Evolutionary conservation across 2,329 filamentous ascomycete species (phyloP), one percentile per base, ranked within the genome.

Genomic region (Torrubiellomyces zombiae): DNA sequence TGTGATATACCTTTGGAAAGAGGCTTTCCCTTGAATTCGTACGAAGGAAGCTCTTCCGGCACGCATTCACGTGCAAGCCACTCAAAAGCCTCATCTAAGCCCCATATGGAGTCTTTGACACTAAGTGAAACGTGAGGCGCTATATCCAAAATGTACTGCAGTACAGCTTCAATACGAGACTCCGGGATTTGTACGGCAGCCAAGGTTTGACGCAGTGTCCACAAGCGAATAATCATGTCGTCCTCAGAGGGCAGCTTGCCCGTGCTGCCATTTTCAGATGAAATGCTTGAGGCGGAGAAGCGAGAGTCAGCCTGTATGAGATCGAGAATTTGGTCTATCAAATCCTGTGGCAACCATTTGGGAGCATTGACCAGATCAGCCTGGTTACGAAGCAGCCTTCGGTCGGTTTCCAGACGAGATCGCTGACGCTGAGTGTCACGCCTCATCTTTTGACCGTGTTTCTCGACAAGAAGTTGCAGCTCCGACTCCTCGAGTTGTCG

Each of bases 401-500:
- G 72, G 44, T 95, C 89, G 5, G 81, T 93, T 43, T 91, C 78
- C 16, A 92, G 60, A 37, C 80, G 77, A 13, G 65, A 58, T 32
- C 73, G 70, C 44, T 92, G 81, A 12, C 86, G 75, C 34, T 67
- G 59, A 10, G 76, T 73, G 50, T 94, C 85, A 39, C 75, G 73
- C 38, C 75, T 76, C 32, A 76, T 75, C 48, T 86, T 93, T 20
- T 67, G 55, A 0, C 75, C 75, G 49, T 86, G 58, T 43, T 83
- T 89, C 34, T 95, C 86, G 10, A 95, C 75, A 5, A 94, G 56
- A 13, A 80, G 55, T 48, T 95, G 85, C 18, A 98, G 59, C 40
- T 92, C 82, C n/a, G 82, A 77, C 39, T 83, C 76, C 46, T 94
- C 82, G 10, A 95, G 65, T 40, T 92, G 81, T 34, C 60, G 73